These are phyloP conservation scores for Candida michaelii DNA, from an alignment of 805 yeast species.

Conservation along the genomic window DNA sequence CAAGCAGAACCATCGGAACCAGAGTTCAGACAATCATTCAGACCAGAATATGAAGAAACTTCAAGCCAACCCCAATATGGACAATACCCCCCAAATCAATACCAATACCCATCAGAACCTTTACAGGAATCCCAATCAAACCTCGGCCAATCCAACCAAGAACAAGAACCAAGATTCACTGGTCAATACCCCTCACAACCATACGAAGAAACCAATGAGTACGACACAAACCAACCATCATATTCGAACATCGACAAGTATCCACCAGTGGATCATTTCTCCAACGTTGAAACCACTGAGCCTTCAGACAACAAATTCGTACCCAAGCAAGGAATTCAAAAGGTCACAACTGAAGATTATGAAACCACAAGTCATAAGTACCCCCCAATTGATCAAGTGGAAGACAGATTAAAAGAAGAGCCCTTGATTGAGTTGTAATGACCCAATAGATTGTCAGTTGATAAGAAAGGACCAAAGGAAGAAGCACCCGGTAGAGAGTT, in stretches of 20 bases:
- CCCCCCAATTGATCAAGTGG: slow-evolving; percentile 17
- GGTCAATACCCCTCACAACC: slow-evolving; percentile 8
- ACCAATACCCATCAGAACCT: slow-evolving; percentile 5
- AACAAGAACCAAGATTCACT: background rate
- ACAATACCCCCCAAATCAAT: background rate
- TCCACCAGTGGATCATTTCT: slow-evolving; percentile 11
- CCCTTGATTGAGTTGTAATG: slow-evolving; percentile 41
- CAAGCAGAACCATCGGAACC: too few relatives aligned
- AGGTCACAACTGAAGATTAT: slow-evolving; percentile 1
- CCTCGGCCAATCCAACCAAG: background rate
- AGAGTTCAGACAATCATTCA: too few relatives aligned
- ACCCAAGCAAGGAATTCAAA: slow-evolving; percentile 10
- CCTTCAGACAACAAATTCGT: background rate
- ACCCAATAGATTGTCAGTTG: too few relatives aligned
- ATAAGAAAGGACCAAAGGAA: background rate
- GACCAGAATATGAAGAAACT: too few relatives aligned
- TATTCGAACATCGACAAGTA: slow-evolving; percentile 12
- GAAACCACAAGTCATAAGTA: slow-evolving; percentile 15
- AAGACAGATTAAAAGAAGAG: slow-evolving; percentile 20
- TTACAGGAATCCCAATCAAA: slow-evolving; percentile 1
- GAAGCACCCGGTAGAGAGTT: too few relatives aligned
- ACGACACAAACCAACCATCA: background rate
- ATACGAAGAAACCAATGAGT: background rate
- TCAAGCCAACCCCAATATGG: background rate
- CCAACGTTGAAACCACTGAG: background rate